Evolutionary conservation across 768 basidiomycete genomes (phyloP).

Genomic region (Thelephora ganbajun): DNA sequence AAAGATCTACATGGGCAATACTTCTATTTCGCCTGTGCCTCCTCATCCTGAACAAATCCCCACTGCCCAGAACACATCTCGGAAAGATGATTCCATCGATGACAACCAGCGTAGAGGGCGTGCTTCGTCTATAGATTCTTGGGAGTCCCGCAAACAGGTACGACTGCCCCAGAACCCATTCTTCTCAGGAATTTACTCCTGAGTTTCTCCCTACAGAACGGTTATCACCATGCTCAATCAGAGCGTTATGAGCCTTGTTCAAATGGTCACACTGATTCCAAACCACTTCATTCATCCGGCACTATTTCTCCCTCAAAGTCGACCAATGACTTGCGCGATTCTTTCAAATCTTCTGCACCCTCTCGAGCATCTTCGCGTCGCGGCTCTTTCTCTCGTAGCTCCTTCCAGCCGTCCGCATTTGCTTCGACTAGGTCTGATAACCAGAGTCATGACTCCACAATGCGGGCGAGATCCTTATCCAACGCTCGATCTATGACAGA

Average conservation of each 20-base stretch:
- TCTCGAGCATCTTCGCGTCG: background rate
- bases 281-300: background rate
- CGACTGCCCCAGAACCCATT: background rate
- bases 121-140: background rate
- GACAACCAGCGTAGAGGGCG: conserved; percentile 1
- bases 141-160: conserved; percentile 1
- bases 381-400: background rate
- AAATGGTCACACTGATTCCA: background rate
- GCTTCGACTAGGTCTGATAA: background rate
- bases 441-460: background rate
- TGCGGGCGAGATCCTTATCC: conserved; percentile 11
- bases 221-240: conserved; percentile 1
- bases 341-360: background rate
- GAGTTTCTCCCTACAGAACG: background rate
- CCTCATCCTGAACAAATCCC: conserved; percentile 24
- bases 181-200: background rate
- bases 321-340: background rate
- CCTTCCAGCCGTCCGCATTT: background rate
- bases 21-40: conserved; percentile 13
- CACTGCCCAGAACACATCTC: conserved; percentile 15
- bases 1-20: conserved; percentile 44
- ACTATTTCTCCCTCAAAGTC: background rate
- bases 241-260: background rate
- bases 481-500: conserved; percentile 17
- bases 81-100: background rate